These are phyloP conservation scores for Serendipita sp. DNA, from an alignment of 768 basidiomycete genomes.

Conservation along the genomic window DNA sequence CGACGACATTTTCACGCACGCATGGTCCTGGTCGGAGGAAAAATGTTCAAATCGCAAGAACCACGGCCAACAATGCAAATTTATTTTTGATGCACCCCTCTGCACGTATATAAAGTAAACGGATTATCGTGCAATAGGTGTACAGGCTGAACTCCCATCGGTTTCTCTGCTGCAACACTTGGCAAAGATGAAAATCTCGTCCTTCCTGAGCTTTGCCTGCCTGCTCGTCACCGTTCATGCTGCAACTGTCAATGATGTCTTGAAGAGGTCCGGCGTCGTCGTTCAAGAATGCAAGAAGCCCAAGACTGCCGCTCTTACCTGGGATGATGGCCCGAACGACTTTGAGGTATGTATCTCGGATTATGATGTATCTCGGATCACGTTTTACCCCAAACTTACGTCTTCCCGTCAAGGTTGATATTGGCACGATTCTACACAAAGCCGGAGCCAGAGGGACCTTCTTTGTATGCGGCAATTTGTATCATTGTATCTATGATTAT, in stretches of 20 bases:
- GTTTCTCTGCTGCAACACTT: not conserved
- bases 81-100: too few species aligned
- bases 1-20: too few species aligned
- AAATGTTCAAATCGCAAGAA: too few species aligned
- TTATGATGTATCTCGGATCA: conserved; percentile 5
- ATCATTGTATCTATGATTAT: conserved; percentile 6
- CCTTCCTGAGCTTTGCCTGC: not conserved
- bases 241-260: not conserved
- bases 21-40: too few species aligned
- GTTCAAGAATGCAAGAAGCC: not conserved
- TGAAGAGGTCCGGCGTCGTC: not conserved
- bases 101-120: too few species aligned
- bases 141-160: too few species aligned
- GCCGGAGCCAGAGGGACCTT: conserved; percentile 27
- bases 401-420: not conserved
- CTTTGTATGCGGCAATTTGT: conserved; percentile 19
- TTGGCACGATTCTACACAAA: conserved; percentile 11
- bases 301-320: not conserved
- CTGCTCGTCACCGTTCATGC: not conserved
- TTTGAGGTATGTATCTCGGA: not conserved
- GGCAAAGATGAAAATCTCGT: not conserved
- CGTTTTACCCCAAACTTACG: too few species aligned
- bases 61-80: too few species aligned
- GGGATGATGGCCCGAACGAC: not conserved
- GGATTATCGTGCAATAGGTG: too few species aligned